Evolutionary conservation across 805 yeast species (phyloP).

Genomic region (Candida ortonii): DNA sequence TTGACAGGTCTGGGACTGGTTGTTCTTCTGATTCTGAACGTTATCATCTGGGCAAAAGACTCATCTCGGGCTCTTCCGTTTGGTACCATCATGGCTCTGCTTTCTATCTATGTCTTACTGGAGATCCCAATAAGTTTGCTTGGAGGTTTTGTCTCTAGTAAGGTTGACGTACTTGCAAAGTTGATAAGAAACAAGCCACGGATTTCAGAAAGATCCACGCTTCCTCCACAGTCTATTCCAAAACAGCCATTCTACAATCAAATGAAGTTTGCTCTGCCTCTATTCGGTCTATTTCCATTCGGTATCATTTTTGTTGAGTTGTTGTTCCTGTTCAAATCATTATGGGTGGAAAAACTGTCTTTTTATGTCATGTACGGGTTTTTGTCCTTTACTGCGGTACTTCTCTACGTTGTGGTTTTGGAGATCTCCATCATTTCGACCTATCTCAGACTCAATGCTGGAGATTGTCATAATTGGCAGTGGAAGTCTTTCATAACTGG

Average conservation of each 20-base stretch:
- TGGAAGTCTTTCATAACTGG: slow-evolving; percentile 78
- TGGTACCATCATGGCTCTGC: slow-evolving; percentile 61
- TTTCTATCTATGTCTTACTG: slow-evolving; percentile 58
- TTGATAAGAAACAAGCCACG: slow-evolving; percentile 13
- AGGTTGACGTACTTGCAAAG: slow-evolving; percentile 22
- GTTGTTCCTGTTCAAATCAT: slow-evolving; percentile 64
- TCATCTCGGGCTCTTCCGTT: slow-evolving; percentile 78
- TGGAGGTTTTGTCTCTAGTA: slow-evolving; percentile 56
- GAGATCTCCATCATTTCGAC: slow-evolving; percentile 72
- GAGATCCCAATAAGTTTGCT: slow-evolving; percentile 71
- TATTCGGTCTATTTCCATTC: slow-evolving; percentile 75
- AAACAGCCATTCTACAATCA: slow-evolving; percentile 37
- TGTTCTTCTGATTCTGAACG: slow-evolving; percentile 54
- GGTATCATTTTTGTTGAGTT: slow-evolving; percentile 79
- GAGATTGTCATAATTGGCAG: slow-evolving; percentile 69
- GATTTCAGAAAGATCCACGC: slow-evolving; percentile 5
- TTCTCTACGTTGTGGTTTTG: slow-evolving; percentile 59
- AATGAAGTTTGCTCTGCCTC: slow-evolving; percentile 34
- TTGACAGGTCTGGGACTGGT: slow-evolving; percentile 48
- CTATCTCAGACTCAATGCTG: slow-evolving; percentile 51
- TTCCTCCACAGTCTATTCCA: slow-evolving; percentile 26
- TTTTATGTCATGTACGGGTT: slow-evolving; percentile 81
- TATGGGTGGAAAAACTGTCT: slow-evolving; percentile 78
- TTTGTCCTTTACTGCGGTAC: slow-evolving; percentile 55
- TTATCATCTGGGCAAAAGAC: slow-evolving; percentile 71